These are phyloP conservation scores for Ophiostoma ulmi DNA, from an alignment of 2,329 filamentous ascomycete species.

Conservation along the genomic window DNA sequence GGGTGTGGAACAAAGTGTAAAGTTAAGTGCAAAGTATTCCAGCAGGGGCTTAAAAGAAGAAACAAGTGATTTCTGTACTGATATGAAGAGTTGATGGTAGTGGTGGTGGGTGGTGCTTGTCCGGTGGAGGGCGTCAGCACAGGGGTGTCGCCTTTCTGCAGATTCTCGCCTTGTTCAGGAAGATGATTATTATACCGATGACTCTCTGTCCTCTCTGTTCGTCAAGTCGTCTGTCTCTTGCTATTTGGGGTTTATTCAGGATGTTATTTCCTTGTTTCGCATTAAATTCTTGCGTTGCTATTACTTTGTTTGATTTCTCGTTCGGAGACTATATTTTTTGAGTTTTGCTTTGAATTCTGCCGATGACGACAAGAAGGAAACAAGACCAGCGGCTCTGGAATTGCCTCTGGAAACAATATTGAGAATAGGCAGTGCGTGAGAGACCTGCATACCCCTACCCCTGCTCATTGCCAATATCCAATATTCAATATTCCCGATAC, in stretches of 20 bases:
- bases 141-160: not conserved
- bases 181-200: not conserved
- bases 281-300: not conserved
- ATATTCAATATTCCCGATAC: not conserved
- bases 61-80: no score
- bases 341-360: not conserved
- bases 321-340: not conserved
- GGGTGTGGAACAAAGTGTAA: not conserved
- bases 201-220: not conserved
- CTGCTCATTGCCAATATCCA: not conserved
- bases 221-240: not conserved
- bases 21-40: not conserved
- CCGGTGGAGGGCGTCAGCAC: not conserved
- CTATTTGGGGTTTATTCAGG: not conserved
- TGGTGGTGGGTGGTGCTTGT: slow-evolving; percentile 1
- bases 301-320: not conserved
- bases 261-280: not conserved
- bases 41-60: no score
- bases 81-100: not conserved
- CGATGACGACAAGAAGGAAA: not conserved
- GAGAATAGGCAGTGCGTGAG: not conserved
- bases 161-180: not conserved
- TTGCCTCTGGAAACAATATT: not conserved
- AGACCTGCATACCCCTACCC: not conserved
- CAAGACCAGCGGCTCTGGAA: not conserved